Evolutionary conservation across 345 rosid species (phyloP).

Genomic region (Hypericum perforatum): DNA sequence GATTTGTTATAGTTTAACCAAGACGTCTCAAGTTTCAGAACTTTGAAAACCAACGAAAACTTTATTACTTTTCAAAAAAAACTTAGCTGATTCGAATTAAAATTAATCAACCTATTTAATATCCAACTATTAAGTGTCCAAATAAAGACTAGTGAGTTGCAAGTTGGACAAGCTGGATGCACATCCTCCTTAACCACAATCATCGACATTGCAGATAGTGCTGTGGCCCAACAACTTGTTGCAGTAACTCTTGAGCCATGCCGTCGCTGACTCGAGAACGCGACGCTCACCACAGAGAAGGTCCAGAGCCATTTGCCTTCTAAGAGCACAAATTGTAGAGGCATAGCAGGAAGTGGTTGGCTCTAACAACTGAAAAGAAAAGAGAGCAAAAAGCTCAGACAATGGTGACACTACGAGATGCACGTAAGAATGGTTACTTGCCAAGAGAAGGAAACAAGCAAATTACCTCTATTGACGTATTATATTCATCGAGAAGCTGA

Average conservation of each 20-base stretch:
- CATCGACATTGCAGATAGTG: neutral
- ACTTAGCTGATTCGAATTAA: no score
- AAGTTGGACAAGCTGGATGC: no score
- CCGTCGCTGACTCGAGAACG: conserved; percentile 49
- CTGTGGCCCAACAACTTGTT: conserved; percentile 12
- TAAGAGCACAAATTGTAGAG: conserved; percentile 16
- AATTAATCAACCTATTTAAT: no score
- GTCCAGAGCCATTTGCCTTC: conserved; percentile 55
- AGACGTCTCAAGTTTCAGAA: no score
- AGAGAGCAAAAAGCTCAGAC: neutral
- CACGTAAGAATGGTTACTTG: neutral
- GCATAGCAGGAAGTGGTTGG: conserved; percentile 8
- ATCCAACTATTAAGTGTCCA: no score
- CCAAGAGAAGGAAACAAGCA: neutral
- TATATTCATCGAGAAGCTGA: conserved; percentile 27
- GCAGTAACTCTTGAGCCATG: conserved; percentile 62
- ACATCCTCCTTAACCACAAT: neutral
- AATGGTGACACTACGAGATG: neutral
- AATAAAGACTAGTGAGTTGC: no score
- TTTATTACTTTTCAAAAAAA: no score
- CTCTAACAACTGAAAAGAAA: conserved; percentile 32
- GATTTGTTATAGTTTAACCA: no score
- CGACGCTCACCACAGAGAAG: conserved; percentile 70
- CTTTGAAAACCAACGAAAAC: no score
- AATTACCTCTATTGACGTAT: conserved; percentile 45